Evolutionary conservation across 192 early-diverging fungal genomes (phyloP).

Genomic region (Entophlyctis helioformis): DNA sequence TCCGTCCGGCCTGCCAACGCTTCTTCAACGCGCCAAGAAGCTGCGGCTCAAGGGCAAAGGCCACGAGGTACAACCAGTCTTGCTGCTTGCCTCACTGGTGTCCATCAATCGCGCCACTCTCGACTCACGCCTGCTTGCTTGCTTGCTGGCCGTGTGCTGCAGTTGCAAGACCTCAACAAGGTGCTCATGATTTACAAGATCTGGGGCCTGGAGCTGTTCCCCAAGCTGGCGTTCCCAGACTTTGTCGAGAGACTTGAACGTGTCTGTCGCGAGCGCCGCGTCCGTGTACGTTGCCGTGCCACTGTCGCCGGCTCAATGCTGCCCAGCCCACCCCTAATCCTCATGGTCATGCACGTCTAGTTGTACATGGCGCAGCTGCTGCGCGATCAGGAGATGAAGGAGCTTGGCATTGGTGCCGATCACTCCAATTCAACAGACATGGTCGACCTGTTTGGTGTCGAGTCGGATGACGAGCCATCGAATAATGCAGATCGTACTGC

Average conservation of each 20-base stretch:
- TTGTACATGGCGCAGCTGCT: slow-evolving; percentile 5
- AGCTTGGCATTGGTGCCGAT: background rate
- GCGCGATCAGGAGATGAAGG: slow-evolving; percentile 1
- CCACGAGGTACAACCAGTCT: slow-evolving; percentile 8
- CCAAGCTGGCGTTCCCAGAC: slow-evolving; percentile 17
- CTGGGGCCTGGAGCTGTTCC: slow-evolving; percentile 24
- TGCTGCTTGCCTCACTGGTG: background rate
- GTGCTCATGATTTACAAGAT: slow-evolving; percentile 24
- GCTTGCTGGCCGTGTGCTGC: background rate
- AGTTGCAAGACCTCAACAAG: slow-evolving; percentile 16
- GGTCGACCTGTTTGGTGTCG: background rate
- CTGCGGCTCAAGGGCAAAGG: slow-evolving; percentile 19
- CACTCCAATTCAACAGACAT: background rate
- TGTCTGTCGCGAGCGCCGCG: slow-evolving; percentile 12
- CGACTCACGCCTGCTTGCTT: background rate
- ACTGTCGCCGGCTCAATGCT: background rate
- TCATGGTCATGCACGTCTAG: background rate
- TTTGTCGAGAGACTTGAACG: slow-evolving; percentile 21
- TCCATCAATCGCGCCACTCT: background rate
- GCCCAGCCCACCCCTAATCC: background rate
- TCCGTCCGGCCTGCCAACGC: no score
- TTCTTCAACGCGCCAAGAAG: no score
- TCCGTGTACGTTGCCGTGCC: slow-evolving; percentile 10
- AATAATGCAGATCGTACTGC: no score
- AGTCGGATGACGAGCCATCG: background rate